phyloP scores from a whole-genome alignment of 768 basidiomycete genomes.

The Clavulina sp. region DNA sequence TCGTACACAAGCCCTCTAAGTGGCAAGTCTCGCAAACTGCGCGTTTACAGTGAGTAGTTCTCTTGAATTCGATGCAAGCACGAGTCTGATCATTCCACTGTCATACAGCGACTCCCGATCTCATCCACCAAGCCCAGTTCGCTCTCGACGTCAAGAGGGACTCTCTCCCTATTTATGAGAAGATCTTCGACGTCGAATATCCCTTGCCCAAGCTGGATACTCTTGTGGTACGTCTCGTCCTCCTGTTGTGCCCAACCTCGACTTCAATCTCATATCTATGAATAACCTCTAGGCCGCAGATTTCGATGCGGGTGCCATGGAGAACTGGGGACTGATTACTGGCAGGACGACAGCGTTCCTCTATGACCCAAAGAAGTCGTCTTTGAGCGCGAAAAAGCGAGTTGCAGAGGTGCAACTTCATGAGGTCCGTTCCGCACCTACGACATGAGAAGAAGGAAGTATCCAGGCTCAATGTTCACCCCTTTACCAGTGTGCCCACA shows the following conservation, averaged over 20 bases:
- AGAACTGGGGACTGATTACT: constrained; percentile 88
- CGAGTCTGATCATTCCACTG: not conserved
- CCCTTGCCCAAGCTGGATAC: constrained; percentile 92
- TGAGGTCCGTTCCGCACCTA: constrained; percentile 42
- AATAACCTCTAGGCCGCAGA: constrained; percentile 39
- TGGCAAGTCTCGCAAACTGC: constrained; percentile 62
- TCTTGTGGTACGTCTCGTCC: constrained; percentile 39
- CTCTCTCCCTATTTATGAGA: constrained; percentile 79
- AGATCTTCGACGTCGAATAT: constrained; percentile 81
- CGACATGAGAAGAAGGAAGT: not conserved
- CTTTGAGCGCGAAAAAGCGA: constrained; percentile 58
- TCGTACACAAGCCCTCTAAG: constrained; percentile 66
- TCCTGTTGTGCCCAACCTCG: not conserved
- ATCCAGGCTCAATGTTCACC: not conserved
- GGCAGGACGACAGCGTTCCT: constrained; percentile 71
- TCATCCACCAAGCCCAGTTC: constrained; percentile 67
- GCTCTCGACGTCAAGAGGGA: constrained; percentile 72
- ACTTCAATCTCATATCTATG: not conserved
- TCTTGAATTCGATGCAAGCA: not conserved
- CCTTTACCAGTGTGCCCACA: not conserved
- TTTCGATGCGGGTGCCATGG: constrained; percentile 87
- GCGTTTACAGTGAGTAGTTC: constrained; percentile 51
- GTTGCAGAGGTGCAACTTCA: constrained; percentile 67
- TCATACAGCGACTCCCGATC: constrained; percentile 51
- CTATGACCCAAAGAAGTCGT: constrained; percentile 56